Percentiles rank a stretch among this genome's conserved stretches.
phyloP scores from a whole-genome alignment of 306 rosid species.

The Trichosanthes cucumerina region DNA sequence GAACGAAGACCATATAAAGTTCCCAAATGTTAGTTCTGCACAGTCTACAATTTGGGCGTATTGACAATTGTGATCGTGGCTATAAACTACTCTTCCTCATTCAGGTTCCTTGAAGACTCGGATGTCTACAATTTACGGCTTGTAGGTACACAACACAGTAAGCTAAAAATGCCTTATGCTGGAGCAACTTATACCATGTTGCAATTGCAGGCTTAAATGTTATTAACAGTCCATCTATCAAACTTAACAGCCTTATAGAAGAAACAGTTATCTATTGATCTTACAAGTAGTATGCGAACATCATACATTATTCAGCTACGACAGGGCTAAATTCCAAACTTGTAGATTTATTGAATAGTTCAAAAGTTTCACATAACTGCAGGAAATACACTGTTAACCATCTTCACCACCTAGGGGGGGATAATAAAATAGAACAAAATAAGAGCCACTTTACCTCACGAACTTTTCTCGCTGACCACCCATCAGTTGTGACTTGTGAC shows the following conservation, averaged over 20 bases:
- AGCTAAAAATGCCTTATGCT: background rate
- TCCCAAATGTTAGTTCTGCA: background rate
- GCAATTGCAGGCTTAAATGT: background rate
- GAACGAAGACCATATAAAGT: background rate
- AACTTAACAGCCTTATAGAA: background rate
- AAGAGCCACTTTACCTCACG: slow-evolving; percentile 45
- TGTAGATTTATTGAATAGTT: background rate
- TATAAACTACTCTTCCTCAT: background rate
- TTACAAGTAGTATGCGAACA: background rate
- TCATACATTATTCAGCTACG: background rate
- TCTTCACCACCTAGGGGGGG: background rate
- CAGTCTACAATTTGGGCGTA: background rate
- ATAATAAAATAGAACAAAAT: slow-evolving; percentile 6
- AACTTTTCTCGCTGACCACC: slow-evolving; percentile 74
- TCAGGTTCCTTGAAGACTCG: background rate
- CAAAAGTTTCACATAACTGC: background rate
- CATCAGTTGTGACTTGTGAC: slow-evolving; percentile 56
- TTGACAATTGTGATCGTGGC: background rate
- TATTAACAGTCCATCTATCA: background rate
- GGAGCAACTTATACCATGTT: background rate
- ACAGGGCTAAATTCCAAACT: background rate
- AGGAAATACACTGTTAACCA: background rate
- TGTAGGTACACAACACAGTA: background rate
- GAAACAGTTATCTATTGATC: background rate
- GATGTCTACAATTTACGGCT: background rate